Conservation (phyloP, 2,329 filamentous ascomycete genomes). For the Tolypocladium nubicola region DNA sequence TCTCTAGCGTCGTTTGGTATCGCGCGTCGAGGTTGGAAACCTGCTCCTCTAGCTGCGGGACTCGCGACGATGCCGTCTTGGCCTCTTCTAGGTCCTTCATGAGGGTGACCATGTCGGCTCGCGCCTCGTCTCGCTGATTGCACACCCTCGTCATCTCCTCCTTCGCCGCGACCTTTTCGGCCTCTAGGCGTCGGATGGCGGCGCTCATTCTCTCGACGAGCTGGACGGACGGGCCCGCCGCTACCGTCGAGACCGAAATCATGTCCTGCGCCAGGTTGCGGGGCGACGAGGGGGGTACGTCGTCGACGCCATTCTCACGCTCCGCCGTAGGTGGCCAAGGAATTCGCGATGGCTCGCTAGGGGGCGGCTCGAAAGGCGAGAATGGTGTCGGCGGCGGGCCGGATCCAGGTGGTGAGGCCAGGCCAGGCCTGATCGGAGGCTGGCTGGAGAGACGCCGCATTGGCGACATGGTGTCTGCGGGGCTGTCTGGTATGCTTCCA, state of each 20-base stretch:
- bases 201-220: constrained; percentile 94
- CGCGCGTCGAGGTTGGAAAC: constrained; percentile 60
- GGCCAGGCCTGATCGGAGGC: constrained; percentile 29
- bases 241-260: constrained; percentile 79
- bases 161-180: constrained; percentile 77
- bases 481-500: constrained; percentile 35
- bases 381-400: constrained; percentile 29
- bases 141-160: constrained; percentile 77
- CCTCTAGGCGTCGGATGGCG: constrained; percentile 80
- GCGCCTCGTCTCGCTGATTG: constrained; percentile 80
- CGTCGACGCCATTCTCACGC: constrained; percentile 42
- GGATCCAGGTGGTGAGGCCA: constrained; percentile 26
- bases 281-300: constrained; percentile 40
- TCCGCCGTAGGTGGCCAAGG: constrained; percentile 30
- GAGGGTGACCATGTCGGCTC: constrained; percentile 79
- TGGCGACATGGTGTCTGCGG: constrained; percentile 26
- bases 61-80: constrained; percentile 45
- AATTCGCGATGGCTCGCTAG: constrained; percentile 20
- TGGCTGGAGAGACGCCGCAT: constrained; percentile 41
- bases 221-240: constrained; percentile 85
- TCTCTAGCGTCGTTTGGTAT: constrained; percentile 85
- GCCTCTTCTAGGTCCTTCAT: constrained; percentile 79
- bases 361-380: constrained; percentile 32
- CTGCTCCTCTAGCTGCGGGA: constrained; percentile 56
- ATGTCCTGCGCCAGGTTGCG: constrained; percentile 71